A percentile compares a stretch with the other conserved stretches of the same genome.
Conservation (phyloP, 2,329 filamentous ascomycete species). For the Apiospora malaysiana region DNA sequence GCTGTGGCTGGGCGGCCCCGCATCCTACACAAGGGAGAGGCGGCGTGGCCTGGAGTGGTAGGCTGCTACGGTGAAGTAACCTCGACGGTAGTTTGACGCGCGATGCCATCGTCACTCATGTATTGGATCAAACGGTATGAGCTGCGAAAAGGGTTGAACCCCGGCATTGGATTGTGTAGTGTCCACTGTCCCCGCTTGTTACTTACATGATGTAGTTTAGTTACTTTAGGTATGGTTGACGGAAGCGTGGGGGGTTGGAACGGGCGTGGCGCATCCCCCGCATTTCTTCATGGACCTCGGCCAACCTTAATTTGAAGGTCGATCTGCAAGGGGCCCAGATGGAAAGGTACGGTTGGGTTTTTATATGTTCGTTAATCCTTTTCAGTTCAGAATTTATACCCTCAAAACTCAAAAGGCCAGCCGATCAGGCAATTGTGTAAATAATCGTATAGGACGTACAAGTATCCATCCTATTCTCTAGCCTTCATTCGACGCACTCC, state of each 20-base stretch:
- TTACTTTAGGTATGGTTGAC: no score
- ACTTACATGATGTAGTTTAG: no score
- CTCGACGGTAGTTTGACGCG: background rate
- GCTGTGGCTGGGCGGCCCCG: background rate
- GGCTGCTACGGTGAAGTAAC: background rate
- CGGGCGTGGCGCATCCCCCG: background rate
- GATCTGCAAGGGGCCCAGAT: background rate
- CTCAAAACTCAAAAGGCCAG: no score
- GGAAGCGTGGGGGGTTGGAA: background rate
- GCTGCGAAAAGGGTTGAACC: background rate
- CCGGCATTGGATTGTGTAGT: background rate
- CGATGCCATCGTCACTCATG: background rate
- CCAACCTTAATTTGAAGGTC: background rate
- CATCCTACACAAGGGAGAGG: background rate
- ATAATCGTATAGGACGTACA: no score
- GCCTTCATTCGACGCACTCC: no score
- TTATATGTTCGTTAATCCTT: no score
- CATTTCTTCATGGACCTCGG: background rate
- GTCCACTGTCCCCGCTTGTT: background rate
- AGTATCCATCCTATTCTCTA: no score
- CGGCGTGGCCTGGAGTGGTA: background rate
- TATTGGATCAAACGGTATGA: background rate
- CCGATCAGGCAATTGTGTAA: no score
- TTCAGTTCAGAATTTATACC: no score
- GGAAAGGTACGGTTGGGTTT: no score